These are phyloP conservation scores for Cladophialophora exuberans DNA, from an alignment of 2,329 filamentous ascomycete genomes.

Conservation along the genomic window DNA sequence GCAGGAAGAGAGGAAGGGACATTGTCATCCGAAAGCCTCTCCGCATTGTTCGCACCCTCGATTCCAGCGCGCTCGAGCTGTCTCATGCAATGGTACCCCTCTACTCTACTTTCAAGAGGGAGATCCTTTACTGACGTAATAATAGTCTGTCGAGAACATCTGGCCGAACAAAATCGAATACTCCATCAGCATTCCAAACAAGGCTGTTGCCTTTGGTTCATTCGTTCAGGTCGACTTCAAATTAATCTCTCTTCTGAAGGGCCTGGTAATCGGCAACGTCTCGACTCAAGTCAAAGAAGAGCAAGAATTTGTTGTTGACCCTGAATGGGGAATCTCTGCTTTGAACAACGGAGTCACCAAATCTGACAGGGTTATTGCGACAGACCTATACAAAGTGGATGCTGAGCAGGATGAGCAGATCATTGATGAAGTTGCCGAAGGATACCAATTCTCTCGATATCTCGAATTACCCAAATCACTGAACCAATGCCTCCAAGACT, in stretches of 20 bases:
- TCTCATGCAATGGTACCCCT: slow-evolving; percentile 75
- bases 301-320: slow-evolving; percentile 65
- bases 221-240: slow-evolving; percentile 80
- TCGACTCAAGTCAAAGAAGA: slow-evolving; percentile 78
- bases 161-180: slow-evolving; percentile 99
- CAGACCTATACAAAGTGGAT: slow-evolving; percentile 71
- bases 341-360: slow-evolving; percentile 48
- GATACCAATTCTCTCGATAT: slow-evolving; percentile 62
- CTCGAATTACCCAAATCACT: slow-evolving; percentile 78
- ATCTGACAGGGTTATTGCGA: slow-evolving; percentile 65
- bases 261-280: slow-evolving; percentile 81
- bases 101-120: neutral
- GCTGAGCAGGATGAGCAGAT: slow-evolving; percentile 61
- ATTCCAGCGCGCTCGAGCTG: slow-evolving; percentile 74
- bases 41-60: slow-evolving; percentile 76
- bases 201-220: slow-evolving; percentile 93
- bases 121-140: slow-evolving; percentile 1
- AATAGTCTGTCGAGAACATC: slow-evolving; percentile 81
- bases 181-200: slow-evolving; percentile 88
- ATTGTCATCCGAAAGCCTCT: slow-evolving; percentile 78
- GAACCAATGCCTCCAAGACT: slow-evolving; percentile 83
- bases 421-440: slow-evolving; percentile 63
- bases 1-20: slow-evolving; percentile 88
- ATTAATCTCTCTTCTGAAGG: slow-evolving; percentile 86
- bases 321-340: slow-evolving; percentile 45